Base-by-base conservation (phyloP, 202 grass and related monocot genomes). In the Setaria viridis region DNA sequence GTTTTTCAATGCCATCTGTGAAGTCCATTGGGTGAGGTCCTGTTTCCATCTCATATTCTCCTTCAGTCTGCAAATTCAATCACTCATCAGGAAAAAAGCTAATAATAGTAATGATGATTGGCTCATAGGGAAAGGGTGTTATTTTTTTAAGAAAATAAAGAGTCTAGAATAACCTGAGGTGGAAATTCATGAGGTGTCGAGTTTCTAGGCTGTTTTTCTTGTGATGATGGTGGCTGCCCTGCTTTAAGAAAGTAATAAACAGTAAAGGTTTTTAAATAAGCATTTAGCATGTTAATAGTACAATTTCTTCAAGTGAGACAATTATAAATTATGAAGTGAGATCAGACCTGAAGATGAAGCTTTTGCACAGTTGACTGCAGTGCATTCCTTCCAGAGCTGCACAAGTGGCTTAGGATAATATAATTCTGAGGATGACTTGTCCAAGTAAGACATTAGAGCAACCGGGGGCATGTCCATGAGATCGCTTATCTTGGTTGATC, bases 391-490 rank as follows among this genome's bases (percentile, higher is more conserved):
- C 90, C 88, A 99, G 67, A 93, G 85, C 7, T 94, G 76, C 85
- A 93, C 56, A 73, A 96, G 87, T 11, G 83, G 79, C 69, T 91
- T 85, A 80, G 93, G 88, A 80, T 93, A 96, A 70, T 94, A 94
- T 25, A 99, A 69, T 46, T 85, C 70, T 73, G 73, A 51, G 55
- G 84, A 56, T 72, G 82, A 80, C 17, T 59, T 79, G 16, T 91
- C 83, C n/a, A 78, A 80, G 62, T 39, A 65, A 90, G 77, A 87
- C 70, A 96, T 85, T 49, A 99, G 84, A 54, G 88, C 77, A 67
- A 91, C 77, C 7, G 65, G 87, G 47, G 97, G 93, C 77, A 94
- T 54, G 74, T 88, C 82, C 96, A 96, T 92, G 49, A 96, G 89
- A 56, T 87, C 67, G 49, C 73, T 76, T 70, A 94, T 92, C 78